Conservation (phyloP, 441 rosid genomes). For the Flueggea neowawraea region DNA sequence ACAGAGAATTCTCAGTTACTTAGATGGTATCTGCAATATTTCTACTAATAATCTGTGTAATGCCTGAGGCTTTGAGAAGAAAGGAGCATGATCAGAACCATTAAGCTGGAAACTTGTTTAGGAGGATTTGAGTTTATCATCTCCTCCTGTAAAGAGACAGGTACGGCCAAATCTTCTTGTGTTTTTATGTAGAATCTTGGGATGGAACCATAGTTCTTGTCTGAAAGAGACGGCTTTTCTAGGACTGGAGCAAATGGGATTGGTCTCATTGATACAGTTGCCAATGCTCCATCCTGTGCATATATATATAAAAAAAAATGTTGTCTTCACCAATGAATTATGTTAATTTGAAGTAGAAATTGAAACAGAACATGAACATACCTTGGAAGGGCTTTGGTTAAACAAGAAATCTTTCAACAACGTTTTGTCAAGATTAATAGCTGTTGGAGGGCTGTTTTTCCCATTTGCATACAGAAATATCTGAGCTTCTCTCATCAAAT, state of each 20-base stretch:
- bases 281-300: conserved; percentile 67
- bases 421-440: conserved; percentile 78
- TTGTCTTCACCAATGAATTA: not conserved
- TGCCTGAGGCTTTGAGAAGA: conserved; percentile 93
- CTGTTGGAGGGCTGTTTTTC: conserved; percentile 73
- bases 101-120: conserved; percentile 57
- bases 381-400: conserved; percentile 87
- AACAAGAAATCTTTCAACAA: conserved; percentile 65
- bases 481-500: conserved; percentile 67
- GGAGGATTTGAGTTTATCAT: conserved; percentile 69
- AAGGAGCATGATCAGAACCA: conserved; percentile 89
- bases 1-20: conserved; percentile 8
- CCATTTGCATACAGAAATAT: conserved; percentile 79
- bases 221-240: conserved; percentile 68
- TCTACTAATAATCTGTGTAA: conserved; percentile 64
- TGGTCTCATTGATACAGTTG: conserved; percentile 82
- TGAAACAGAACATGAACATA: conserved; percentile 12
- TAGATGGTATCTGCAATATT: conserved; percentile 41
- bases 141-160: conserved; percentile 49
- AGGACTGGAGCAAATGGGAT: conserved; percentile 82
- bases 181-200: conserved; percentile 69
- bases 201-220: conserved; percentile 57
- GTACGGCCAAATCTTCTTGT: conserved; percentile 64
- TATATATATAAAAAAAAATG: not conserved
- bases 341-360: no score